phyloP scores from a whole-genome alignment of 2,329 filamentous ascomycete genomes.

The Botrytis aclada region DNA sequence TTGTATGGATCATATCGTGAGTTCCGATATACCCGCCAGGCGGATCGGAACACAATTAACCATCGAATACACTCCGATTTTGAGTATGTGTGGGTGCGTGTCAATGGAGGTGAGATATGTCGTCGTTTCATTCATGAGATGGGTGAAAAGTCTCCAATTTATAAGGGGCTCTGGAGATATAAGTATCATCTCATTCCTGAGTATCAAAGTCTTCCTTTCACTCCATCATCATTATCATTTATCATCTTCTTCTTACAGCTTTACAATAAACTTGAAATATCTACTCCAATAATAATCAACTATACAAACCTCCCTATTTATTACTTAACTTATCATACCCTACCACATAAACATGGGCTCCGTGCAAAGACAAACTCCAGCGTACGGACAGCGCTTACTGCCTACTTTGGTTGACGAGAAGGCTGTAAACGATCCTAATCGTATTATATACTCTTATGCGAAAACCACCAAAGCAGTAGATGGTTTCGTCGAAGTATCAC shows the following conservation, averaged over 20 bases:
- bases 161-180: neutral
- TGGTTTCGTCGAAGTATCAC: conserved; percentile 24
- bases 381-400: conserved; percentile 14
- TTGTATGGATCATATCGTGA: neutral
- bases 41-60: neutral
- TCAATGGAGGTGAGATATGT: neutral
- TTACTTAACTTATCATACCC: neutral
- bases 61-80: neutral
- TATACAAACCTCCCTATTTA: neutral
- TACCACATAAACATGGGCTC: conserved; percentile 6
- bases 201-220: neutral
- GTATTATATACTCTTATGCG: neutral
- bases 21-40: neutral
- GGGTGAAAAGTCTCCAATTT: neutral
- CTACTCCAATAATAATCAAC: neutral
- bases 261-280: neutral
- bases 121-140: conserved; percentile 6
- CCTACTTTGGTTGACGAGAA: conserved; percentile 13
- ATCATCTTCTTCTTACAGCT: neutral
- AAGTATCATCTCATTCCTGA: conserved; percentile 5
- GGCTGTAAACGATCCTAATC: conserved; percentile 8
- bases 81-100: neutral
- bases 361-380: conserved; percentile 4
- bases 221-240: neutral
- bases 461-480: conserved; percentile 12